These are phyloP conservation scores for Annulohypoxylon truncatum DNA, from an alignment of 2,329 filamentous ascomycete species.

Conservation along the genomic window DNA sequence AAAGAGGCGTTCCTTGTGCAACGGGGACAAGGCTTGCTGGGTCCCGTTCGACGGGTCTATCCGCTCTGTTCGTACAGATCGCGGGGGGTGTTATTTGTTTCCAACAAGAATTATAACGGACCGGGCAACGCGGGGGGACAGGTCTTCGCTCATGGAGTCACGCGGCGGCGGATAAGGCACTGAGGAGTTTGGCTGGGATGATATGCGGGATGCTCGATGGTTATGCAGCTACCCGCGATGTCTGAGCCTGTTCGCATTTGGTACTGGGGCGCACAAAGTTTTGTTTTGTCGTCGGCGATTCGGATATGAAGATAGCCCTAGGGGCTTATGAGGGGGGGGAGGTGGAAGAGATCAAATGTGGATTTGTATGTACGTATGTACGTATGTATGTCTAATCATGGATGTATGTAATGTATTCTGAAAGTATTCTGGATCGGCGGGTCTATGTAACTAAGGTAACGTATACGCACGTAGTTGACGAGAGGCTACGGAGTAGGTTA, in stretches of 20 bases:
- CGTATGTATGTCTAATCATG: slow-evolving; percentile 34
- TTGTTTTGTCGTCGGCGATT: slow-evolving; percentile 45
- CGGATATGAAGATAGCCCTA: slow-evolving; percentile 43
- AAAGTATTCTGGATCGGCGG: slow-evolving; percentile 32
- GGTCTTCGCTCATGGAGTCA: slow-evolving; percentile 50
- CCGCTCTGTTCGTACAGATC: slow-evolving; percentile 48
- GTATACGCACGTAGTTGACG: slow-evolving; percentile 19
- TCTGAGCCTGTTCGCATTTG: slow-evolving; percentile 53
- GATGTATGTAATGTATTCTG: slow-evolving; percentile 31
- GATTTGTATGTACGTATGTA: slow-evolving; percentile 12
- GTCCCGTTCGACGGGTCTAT: slow-evolving; percentile 48
- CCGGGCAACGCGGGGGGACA: slow-evolving; percentile 47
- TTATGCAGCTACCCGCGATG: slow-evolving; percentile 53
- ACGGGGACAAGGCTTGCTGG: slow-evolving; percentile 45
- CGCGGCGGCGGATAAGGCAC: slow-evolving; percentile 54
- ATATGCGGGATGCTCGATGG: slow-evolving; percentile 53
- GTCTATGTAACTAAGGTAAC: slow-evolving; percentile 36
- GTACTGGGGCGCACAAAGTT: slow-evolving; percentile 44
- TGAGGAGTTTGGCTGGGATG: slow-evolving; percentile 52
- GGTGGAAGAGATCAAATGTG: background rate
- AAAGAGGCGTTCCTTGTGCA: slow-evolving; percentile 52
- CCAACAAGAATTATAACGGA: slow-evolving; percentile 44
- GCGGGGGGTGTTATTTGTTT: slow-evolving; percentile 45
- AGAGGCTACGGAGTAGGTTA: slow-evolving; percentile 17
- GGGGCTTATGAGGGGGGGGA: slow-evolving; percentile 21